Evolutionary conservation across 2,329 filamentous ascomycete species (phyloP), one percentile per base, ranked within the genome.

Genomic region (Rugonectria rugulosa): DNA sequence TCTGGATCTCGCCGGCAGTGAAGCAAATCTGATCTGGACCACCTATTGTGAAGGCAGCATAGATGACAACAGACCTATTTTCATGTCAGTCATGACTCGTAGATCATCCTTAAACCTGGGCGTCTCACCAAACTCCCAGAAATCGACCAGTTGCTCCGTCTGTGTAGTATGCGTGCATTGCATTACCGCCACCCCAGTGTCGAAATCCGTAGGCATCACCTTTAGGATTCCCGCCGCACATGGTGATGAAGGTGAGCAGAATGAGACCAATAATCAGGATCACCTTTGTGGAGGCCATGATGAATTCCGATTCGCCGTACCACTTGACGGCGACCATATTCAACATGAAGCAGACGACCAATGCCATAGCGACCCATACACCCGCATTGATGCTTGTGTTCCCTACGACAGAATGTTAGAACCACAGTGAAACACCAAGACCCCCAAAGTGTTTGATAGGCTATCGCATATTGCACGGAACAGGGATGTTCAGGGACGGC

Each of bases 151-250:
- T 77, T 34, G 78, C 69, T 3, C 85, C 86, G 1, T 49, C 50
- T 3, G 60, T 36, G 34, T 70, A 66, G 57, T 73, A 73, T 23
- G 57, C 44, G 45, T 69, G 65, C 63, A 73, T 70, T 27, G 62
- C 59, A 12, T 66, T 66, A 12, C 59, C 53, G 14, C 62, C 62
- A 3, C 19, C 26, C 73, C 82, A 85, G 67, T 81, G 79, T 26
- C 83, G 77, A 68, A 88, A 88, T 8, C 85, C 85, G 64, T 83
- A 86, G 10, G 80, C 74, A 60, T 87, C 83, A 19, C 79, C 72
- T 4, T 80, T 66, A 0, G 87, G 87, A 61, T 89, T 89, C 14
- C 83, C 87, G 15, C 86, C 87, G n/a, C 87, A 70, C 85, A 88
- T 88, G 57, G 81, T 82, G 66, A 89, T 78, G 70, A 89, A 83